These are phyloP conservation scores for Calonectria pseudoturangicola DNA, from an alignment of 2,329 filamentous ascomycete genomes.

Conservation along the genomic window DNA sequence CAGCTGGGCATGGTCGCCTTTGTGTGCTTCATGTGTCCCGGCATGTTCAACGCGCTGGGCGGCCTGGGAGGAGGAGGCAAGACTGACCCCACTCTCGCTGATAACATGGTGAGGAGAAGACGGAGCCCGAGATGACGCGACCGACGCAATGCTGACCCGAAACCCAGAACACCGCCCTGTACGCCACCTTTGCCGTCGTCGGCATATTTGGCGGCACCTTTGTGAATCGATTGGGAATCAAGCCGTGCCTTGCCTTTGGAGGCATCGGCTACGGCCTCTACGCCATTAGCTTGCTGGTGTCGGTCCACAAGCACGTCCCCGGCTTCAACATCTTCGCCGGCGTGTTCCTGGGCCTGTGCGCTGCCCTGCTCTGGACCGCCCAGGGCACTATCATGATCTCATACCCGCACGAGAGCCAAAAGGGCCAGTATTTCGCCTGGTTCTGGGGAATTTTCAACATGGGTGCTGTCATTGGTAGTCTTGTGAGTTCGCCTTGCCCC, in stretches of 20 bases:
- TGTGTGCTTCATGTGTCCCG: slow-evolving; percentile 78
- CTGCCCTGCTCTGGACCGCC: slow-evolving; percentile 87
- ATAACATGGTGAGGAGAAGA: slow-evolving; percentile 54
- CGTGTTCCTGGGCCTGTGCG: slow-evolving; percentile 85
- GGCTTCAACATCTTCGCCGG: slow-evolving; percentile 79
- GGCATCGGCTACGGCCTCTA: slow-evolving; percentile 72
- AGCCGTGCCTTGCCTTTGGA: slow-evolving; percentile 60
- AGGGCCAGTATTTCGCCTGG: slow-evolving; percentile 91
- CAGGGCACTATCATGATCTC: slow-evolving; percentile 93
- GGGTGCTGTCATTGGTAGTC: slow-evolving; percentile 89
- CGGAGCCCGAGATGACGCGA: neutral
- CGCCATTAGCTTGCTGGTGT: slow-evolving; percentile 80
- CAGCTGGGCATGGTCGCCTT: slow-evolving; percentile 81
- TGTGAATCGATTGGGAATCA: slow-evolving; percentile 67
- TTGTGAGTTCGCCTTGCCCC: slow-evolving; percentile 61
- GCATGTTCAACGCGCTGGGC: slow-evolving; percentile 82
- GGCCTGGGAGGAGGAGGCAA: slow-evolving; percentile 77
- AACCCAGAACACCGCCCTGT: slow-evolving; percentile 76
- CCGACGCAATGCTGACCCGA: slow-evolving; percentile 12
- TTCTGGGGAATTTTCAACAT: slow-evolving; percentile 98
- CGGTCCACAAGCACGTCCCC: slow-evolving; percentile 74
- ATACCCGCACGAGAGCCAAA: slow-evolving; percentile 86
- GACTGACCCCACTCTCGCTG: slow-evolving; percentile 68
- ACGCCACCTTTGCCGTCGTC: slow-evolving; percentile 79
- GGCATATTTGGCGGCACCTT: slow-evolving; percentile 84